Base-by-base conservation (phyloP, 2,329 filamentous ascomycete species). In the Calonectria henricotiae region DNA sequence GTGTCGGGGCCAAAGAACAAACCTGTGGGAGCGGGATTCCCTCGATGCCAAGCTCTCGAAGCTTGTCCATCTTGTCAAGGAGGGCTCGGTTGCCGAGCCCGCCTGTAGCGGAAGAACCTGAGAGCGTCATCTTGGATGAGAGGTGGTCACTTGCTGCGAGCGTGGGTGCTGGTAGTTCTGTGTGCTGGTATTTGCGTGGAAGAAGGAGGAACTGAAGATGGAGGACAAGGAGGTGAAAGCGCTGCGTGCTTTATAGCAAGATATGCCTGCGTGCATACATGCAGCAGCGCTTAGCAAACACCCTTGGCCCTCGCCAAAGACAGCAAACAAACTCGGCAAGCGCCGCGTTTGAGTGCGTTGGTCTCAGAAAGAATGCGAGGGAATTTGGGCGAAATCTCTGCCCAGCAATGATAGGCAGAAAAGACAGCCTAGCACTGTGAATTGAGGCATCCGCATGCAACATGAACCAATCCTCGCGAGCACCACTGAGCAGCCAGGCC, bases 11-110 rank as follows among this genome's bases (percentile, higher is more conserved):
- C 2, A 32, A 4, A 1, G 8, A 1, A 71, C 67, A 43, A 73
- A 96, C 93, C 84, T 94, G 91, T 0, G 78, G 80, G 1, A 81
- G 76, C 44, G 79, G 66, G 11, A 86, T 77, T 0, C 80, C 73
- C 5, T 82, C 83, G 7, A 86, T 77, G 7, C 79, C 81, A 8
- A 83, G 78, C 68, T 83, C 84, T 3, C 84, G 80, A 1, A 86
- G 75, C 73, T 80, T 83, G 72, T 86, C 85, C 30, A 86, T 79
- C 65, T 82, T 83, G 51, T 79, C 77, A 2, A 80, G 61, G 0
- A 80, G 74, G 32, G 66, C 71, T 27, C 76, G 71, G n/a, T 75
- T 76, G 0, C 69, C 76, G 27, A 78, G 74, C 8, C 74, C 73
- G 7, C 62, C 65, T 11, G 70, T 39, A 7, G 70, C 63, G 1